Conservation (phyloP, 1,284 basidiomycete genomes). For the Pascua guehoae region DNA sequence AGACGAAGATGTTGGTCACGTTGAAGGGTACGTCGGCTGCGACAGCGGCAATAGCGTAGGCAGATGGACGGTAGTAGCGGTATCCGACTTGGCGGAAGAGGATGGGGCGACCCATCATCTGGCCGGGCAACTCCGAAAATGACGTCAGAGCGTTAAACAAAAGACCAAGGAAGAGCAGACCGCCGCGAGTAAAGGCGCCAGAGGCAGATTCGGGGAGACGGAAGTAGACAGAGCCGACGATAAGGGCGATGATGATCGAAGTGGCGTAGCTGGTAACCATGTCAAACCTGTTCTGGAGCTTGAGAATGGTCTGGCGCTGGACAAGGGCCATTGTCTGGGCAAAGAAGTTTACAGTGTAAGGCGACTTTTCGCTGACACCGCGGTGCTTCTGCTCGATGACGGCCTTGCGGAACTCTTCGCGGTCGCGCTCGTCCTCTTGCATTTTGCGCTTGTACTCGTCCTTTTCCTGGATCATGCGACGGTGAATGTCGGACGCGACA, state of each 20-base stretch:
- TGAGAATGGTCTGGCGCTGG: slow-evolving; percentile 67
- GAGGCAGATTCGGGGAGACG: slow-evolving; percentile 67
- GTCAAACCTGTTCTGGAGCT: slow-evolving; percentile 76
- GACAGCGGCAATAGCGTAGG: slow-evolving; percentile 43
- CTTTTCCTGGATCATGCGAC: slow-evolving; percentile 56
- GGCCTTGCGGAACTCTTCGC: slow-evolving; percentile 71
- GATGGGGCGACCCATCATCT: slow-evolving; percentile 66
- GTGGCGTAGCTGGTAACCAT: slow-evolving; percentile 66
- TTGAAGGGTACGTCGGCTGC: slow-evolving; percentile 54
- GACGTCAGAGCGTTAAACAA: slow-evolving; percentile 58
- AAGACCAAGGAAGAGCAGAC: slow-evolving; percentile 72
- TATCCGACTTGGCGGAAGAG: slow-evolving; percentile 63
- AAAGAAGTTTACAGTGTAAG: slow-evolving; percentile 77
- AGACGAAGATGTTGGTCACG: slow-evolving; percentile 52
- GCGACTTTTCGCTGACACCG: slow-evolving; percentile 76
- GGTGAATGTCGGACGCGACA: slow-evolving; percentile 56
- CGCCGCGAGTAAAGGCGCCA: slow-evolving; percentile 82
- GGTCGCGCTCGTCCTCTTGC: slow-evolving; percentile 60
- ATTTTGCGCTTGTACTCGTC: slow-evolving; percentile 64
- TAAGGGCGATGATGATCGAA: slow-evolving; percentile 57
- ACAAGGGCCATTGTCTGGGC: slow-evolving; percentile 70
- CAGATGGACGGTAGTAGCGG: slow-evolving; percentile 68
- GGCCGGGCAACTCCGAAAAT: slow-evolving; percentile 57
- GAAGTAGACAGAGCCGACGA: slow-evolving; percentile 72
- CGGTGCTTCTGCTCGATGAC: slow-evolving; percentile 73